Conservation (phyloP, 2,329 filamentous ascomycete genomes). For the Fusarium caatingaense region DNA sequence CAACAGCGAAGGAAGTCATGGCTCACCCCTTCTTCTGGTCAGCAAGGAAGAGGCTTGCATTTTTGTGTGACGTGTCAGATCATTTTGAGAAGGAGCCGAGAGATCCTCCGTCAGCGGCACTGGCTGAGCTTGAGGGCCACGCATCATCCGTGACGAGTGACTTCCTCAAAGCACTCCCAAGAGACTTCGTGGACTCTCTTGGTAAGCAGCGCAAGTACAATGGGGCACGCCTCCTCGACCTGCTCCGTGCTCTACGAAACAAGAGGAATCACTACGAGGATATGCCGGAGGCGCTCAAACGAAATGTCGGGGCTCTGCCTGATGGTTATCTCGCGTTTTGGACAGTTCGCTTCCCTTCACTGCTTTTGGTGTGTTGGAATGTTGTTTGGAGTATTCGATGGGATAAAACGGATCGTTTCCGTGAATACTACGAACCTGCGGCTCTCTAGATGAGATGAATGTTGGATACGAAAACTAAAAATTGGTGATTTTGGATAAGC, state of each 20-base stretch:
- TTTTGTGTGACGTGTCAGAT: slow-evolving; percentile 96
- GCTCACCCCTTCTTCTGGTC: slow-evolving; percentile 98
- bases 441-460: slow-evolving; percentile 43
- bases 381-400: slow-evolving; percentile 76
- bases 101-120: slow-evolving; percentile 78
- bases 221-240: slow-evolving; percentile 82
- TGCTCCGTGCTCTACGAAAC: slow-evolving; percentile 89
- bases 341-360: slow-evolving; percentile 79
- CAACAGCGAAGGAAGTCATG: slow-evolving; percentile 82
- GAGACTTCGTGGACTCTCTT: slow-evolving; percentile 86
- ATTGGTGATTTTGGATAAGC: background rate
- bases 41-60: slow-evolving; percentile 85
- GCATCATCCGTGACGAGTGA: slow-evolving; percentile 71
- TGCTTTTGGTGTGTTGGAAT: slow-evolving; percentile 83
- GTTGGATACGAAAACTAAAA: background rate
- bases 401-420: slow-evolving; percentile 73
- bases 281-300: slow-evolving; percentile 83
- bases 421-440: slow-evolving; percentile 73
- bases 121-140: slow-evolving; percentile 69
- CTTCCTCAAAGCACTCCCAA: slow-evolving; percentile 81
- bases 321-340: slow-evolving; percentile 88
- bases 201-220: slow-evolving; percentile 97
- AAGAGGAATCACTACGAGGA: slow-evolving; percentile 99
- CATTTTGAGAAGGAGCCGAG: slow-evolving; percentile 94
- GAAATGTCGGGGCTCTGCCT: slow-evolving; percentile 76